A percentile compares a stretch with the other conserved stretches of the same genome.
Conservation (phyloP, 2,329 filamentous ascomycete genomes). For the Colletotrichum sp. region DNA sequence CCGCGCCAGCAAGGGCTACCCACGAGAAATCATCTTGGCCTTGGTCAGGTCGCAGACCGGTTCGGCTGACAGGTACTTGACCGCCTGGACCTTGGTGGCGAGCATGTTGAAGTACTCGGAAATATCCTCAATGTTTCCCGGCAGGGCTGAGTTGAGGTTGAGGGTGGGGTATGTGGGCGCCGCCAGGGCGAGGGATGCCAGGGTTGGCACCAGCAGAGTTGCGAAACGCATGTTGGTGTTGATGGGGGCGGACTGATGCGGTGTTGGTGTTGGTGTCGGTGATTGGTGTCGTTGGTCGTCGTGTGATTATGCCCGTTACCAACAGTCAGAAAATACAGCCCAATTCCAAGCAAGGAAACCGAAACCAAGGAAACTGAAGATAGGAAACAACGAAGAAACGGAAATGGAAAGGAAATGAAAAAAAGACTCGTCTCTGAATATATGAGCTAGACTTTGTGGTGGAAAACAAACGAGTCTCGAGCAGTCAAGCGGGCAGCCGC, state of each 20-base stretch:
- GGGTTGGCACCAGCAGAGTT: constrained; percentile 49
- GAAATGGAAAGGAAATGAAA: constrained; percentile 22
- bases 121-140: constrained; percentile 48
- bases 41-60: constrained; percentile 60
- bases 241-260: not conserved
- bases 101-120: constrained; percentile 67
- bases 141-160: constrained; percentile 36
- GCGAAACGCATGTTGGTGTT: constrained; percentile 54
- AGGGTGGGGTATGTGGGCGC: constrained; percentile 53
- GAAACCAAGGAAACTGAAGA: constrained; percentile 4
- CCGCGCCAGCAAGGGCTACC: constrained; percentile 23
- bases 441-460: not conserved
- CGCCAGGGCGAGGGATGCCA: constrained; percentile 48
- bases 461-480: not conserved
- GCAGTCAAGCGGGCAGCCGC: constrained; percentile 1
- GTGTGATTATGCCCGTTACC: not conserved
- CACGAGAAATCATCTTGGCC: constrained; percentile 56
- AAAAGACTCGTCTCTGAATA: constrained; percentile 8
- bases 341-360: constrained; percentile 1
- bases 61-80: constrained; percentile 42
- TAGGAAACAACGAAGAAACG: constrained; percentile 12
- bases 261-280: not conserved
- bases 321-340: not conserved
- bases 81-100: constrained; percentile 57
- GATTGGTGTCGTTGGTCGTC: not conserved